Evolutionary conservation across 768 basidiomycete species (phyloP), one percentile per base, ranked within the genome.

Genomic region (Hygrophoropsis aurantiaca): DNA sequence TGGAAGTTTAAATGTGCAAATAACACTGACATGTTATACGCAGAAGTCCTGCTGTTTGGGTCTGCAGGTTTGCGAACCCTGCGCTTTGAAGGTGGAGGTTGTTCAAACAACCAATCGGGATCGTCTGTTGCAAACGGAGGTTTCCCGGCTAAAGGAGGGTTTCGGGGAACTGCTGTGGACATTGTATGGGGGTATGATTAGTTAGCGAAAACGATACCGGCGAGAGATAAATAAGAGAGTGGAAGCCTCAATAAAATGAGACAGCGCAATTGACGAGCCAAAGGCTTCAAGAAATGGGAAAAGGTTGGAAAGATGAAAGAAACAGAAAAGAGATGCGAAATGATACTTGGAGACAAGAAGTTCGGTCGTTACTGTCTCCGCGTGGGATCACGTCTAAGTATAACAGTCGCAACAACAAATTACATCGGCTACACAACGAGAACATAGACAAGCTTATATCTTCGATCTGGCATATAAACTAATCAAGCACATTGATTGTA

Each of bases 51-150:
- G 46, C 70, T 72, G 61, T 82, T 81, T 11, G 77, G 76, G 53
- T 68, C 70, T 62, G 70, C 67, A 62, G 76, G 70, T 53, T 73
- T 52, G 57, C 76, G 66, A 58, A 66, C 68, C 52, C 57, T 52
- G 45, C 50, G 54, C 54, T 69, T 69, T 1, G 70, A 71, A 19
- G 68, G 67, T 41, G 67, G 67, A 25, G 71, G 66, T 13, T 74
- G 64, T 51, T 80, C 73, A 60, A 81, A 87, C 53, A 75, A 67
- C 19, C 78, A 74, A 62, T 85, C 82, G 5, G 80, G 80, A 57
- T 84, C 78, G 67, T 87, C 80, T 30, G 82, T 85, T 38, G 82
- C 85, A 60, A 77, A 86, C 21, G 83, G 82, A 11, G 83, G 82
- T 65, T 71, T 74, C 50, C 81, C 79, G 62, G 81, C 81, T 50